These are phyloP conservation scores for Leccinum disarticulatum DNA, from an alignment of 768 basidiomycete species.

Conservation along the genomic window DNA sequence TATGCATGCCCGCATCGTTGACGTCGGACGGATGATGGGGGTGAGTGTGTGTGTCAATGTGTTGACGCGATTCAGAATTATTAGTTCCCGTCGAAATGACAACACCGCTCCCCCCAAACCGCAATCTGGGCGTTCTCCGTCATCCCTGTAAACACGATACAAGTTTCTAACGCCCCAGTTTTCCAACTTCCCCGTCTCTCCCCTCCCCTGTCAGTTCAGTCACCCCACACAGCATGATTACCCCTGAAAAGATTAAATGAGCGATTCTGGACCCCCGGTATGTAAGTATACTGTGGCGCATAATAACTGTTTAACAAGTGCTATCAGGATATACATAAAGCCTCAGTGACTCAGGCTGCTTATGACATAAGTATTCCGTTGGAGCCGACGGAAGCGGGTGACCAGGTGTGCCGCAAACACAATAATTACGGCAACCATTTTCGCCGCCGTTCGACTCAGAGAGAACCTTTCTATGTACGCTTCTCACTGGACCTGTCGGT, in stretches of 20 bases:
- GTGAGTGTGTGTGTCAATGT: too few species aligned
- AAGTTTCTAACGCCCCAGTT: background rate
- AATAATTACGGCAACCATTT: background rate
- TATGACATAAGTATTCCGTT: background rate
- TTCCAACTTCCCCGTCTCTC: background rate
- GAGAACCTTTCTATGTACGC: background rate
- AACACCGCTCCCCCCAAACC: background rate
- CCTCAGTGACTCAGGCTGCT: too few species aligned
- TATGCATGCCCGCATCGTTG: background rate
- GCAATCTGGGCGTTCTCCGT: background rate
- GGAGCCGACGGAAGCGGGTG: background rate
- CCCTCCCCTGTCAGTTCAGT: too few species aligned
- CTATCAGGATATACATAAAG: too few species aligned
- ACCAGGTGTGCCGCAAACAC: background rate
- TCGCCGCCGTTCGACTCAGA: background rate
- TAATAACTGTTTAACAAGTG: too few species aligned
- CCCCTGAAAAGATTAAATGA: background rate
- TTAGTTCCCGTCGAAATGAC: background rate
- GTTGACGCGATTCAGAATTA: background rate
- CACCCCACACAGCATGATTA: background rate
- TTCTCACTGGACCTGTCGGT: background rate
- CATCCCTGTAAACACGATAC: background rate
- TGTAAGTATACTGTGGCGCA: background rate
- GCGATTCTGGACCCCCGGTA: too few species aligned
- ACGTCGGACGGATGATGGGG: background rate